Evolutionary conservation across 805 yeast genomes (phyloP).

Genomic region (Yamadazyma sp.): DNA sequence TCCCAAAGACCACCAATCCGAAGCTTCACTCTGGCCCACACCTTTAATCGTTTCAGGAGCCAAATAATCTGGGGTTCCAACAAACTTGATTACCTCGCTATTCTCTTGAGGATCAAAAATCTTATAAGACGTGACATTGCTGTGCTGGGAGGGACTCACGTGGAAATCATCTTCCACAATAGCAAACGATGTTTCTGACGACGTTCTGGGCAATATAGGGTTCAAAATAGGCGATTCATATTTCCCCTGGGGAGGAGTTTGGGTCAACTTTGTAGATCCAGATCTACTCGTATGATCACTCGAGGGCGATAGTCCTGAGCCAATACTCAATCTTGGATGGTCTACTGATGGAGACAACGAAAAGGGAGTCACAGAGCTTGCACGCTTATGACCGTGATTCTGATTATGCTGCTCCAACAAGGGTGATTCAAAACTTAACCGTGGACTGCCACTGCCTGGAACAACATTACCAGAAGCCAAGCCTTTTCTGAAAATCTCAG

Average conservation of each 20-base stretch:
- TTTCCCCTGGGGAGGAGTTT: constrained; percentile 6
- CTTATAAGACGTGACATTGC: constrained; percentile 44
- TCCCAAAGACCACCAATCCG: constrained; percentile 99
- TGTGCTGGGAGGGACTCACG: constrained; percentile 27
- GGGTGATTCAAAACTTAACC: constrained; percentile 24
- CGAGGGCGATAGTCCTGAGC: constrained; percentile 13
- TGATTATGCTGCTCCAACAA: constrained; percentile 25
- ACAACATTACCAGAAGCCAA: no score
- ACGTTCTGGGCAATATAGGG: constrained; percentile 48
- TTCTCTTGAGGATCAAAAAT: constrained; percentile 65
- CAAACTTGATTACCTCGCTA: constrained; percentile 60
- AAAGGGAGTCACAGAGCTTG: constrained; percentile 45
- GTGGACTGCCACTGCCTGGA: constrained; percentile 8
- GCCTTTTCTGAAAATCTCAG: constrained; percentile 36
- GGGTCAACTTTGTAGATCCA: constrained; percentile 10
- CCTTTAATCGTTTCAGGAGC: constrained; percentile 96
- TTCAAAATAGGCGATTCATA: constrained; percentile 45
- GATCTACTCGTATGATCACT: constrained; percentile 12
- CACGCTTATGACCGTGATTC: constrained; percentile 29
- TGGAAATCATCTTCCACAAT: constrained; percentile 51
- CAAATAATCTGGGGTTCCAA: constrained; percentile 96
- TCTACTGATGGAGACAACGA: constrained; percentile 39
- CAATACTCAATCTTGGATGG: constrained; percentile 9
- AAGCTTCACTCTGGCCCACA: constrained; percentile 72
- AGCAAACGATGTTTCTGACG: constrained; percentile 59